These are phyloP conservation scores for Citrus medica DNA, from an alignment of 345 rosid genomes.

Conservation along the genomic window DNA sequence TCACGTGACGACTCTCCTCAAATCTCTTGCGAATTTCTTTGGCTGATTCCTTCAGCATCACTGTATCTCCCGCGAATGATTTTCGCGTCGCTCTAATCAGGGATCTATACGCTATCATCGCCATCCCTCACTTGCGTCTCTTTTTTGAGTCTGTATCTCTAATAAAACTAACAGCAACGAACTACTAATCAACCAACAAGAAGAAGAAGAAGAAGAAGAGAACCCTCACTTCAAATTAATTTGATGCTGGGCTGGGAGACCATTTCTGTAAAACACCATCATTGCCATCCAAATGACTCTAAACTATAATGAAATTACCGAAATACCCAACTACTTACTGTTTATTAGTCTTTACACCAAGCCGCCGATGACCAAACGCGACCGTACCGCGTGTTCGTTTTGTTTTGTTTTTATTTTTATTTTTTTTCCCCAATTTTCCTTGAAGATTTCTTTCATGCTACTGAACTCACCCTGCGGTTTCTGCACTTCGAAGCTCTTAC, in stretches of 20 bases:
- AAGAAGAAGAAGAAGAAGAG: too few relatives aligned
- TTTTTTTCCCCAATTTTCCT: too few relatives aligned
- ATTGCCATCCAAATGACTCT: too few relatives aligned
- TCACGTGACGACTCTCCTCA: conserved; percentile 70
- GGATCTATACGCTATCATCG: conserved; percentile 60
- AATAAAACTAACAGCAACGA: background rate
- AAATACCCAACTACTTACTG: background rate
- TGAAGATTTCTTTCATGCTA: too few relatives aligned
- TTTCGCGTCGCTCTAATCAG: conserved; percentile 67
- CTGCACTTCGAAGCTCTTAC: too few relatives aligned
- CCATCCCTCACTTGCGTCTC: background rate
- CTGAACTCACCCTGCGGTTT: too few relatives aligned
- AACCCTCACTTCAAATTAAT: background rate
- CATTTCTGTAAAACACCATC: background rate
- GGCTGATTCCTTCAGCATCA: conserved; percentile 74
- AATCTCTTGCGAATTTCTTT: conserved; percentile 72
- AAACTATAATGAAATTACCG: background rate
- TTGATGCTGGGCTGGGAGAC: background rate
- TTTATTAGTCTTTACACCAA: too few relatives aligned
- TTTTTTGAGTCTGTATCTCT: background rate
- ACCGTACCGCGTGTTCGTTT: too few relatives aligned
- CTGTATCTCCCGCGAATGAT: conserved; percentile 69
- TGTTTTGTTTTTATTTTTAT: too few relatives aligned
- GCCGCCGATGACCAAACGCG: too few relatives aligned
- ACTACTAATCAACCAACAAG: too few relatives aligned